phyloP scores from a whole-genome alignment of 2,329 filamentous ascomycete genomes.

The Arthrobotrys entomopaga region DNA sequence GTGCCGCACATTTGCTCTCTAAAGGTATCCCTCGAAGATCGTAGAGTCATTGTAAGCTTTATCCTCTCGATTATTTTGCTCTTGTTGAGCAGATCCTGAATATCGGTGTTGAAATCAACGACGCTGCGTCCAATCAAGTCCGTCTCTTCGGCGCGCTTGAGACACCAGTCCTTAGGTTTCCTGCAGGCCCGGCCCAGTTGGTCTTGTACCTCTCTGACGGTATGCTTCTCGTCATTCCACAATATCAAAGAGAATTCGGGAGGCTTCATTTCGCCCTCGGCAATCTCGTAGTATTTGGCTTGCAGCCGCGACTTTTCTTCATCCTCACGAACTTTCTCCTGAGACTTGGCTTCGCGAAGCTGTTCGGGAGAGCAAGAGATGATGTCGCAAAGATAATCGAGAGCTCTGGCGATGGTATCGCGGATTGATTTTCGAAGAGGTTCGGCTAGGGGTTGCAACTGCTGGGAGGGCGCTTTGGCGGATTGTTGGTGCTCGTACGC shows the following conservation, averaged over 20 bases:
- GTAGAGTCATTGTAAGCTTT: conserved; percentile 92
- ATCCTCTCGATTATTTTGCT: conserved; percentile 92
- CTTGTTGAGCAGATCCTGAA: conserved; percentile 78
- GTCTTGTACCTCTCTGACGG: conserved; percentile 85
- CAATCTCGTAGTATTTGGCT: conserved; percentile 75
- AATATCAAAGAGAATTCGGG: conserved; percentile 77
- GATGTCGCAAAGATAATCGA: conserved; percentile 97
- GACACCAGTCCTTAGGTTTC: conserved; percentile 74
- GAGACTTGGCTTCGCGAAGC: conserved; percentile 83
- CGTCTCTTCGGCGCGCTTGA: conserved; percentile 83
- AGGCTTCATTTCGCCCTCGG: conserved; percentile 43
- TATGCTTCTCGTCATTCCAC: conserved; percentile 99
- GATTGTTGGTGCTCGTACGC: conserved; percentile 66
- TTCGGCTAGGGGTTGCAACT: conserved; percentile 69
- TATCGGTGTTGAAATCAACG: conserved; percentile 77
- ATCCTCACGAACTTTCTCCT: conserved; percentile 81
- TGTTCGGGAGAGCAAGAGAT: conserved; percentile 98
- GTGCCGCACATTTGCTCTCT: conserved; percentile 98
- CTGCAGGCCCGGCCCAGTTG: conserved; percentile 91
- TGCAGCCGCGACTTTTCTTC: conserved; percentile 81
- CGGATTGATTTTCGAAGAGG: conserved; percentile 81
- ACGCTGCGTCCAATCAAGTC: conserved; percentile 89
- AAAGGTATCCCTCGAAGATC: conserved; percentile 93
- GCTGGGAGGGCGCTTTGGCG: conserved; percentile 65
- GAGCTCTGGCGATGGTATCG: conserved; percentile 82